Evolutionary conservation across 2,329 filamentous ascomycete genomes (phyloP).

Genomic region (Fusarium succisae): DNA sequence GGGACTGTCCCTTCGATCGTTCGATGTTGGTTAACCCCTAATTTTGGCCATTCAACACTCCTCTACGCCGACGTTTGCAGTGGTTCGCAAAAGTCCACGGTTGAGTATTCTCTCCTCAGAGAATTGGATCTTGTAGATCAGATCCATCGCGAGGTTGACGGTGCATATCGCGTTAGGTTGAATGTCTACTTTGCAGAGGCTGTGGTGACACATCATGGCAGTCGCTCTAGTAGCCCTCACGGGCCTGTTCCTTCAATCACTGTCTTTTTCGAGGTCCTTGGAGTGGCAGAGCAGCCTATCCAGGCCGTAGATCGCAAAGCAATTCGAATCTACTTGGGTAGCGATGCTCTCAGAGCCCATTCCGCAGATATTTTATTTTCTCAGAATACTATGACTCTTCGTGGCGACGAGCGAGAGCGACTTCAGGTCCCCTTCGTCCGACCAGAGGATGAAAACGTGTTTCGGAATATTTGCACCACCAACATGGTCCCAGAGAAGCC

Average conservation of each 20-base stretch:
- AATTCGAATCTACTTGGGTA: constrained; percentile 90
- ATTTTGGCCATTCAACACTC: constrained; percentile 88
- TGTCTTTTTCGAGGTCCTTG: constrained; percentile 79
- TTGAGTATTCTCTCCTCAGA: constrained; percentile 78
- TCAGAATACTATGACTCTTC: constrained; percentile 86
- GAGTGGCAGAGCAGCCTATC: constrained; percentile 58
- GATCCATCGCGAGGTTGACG: constrained; percentile 72
- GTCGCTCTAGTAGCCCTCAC: constrained; percentile 77
- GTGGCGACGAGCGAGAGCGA: constrained; percentile 86
- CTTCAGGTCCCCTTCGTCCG: constrained; percentile 91
- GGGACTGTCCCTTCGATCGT: constrained; percentile 94
- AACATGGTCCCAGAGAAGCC: constrained; percentile 64
- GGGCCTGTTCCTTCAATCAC: constrained; percentile 77
- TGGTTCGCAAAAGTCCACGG: constrained; percentile 86
- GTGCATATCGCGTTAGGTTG: constrained; percentile 75
- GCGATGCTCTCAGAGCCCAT: constrained; percentile 84
- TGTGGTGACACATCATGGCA: constrained; percentile 78
- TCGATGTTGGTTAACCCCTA: constrained; percentile 91
- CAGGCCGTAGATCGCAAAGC: constrained; percentile 57
- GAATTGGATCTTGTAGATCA: constrained; percentile 76
- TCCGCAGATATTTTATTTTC: constrained; percentile 94
- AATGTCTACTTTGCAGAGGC: constrained; percentile 92
- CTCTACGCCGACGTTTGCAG: constrained; percentile 93
- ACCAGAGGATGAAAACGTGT: constrained; percentile 84
- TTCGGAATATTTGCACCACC: constrained; percentile 78